Base-by-base conservation (phyloP, 352 stramenopile genomes). In the Phytophthora podocarpi region DNA sequence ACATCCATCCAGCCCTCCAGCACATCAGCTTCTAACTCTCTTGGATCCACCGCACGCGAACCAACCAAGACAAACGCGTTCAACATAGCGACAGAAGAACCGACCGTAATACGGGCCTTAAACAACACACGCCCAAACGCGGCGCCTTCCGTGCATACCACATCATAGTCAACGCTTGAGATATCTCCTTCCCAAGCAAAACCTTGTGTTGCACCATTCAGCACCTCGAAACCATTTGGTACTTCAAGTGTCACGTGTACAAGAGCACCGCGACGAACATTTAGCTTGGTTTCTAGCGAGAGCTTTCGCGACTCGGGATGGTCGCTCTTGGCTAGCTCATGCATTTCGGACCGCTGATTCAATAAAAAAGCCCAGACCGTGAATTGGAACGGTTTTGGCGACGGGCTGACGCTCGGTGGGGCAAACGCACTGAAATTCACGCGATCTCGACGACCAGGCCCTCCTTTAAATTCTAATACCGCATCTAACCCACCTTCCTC, bases 351-450 rank as follows among this genome's bases (percentile, higher is more conserved):
- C 5, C 75, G 78, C 58, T 93, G 84, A 34, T 76, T 86, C 35
- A 90, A 51, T 30, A 93, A 51, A 50, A 93, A 93, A 7, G 82
- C 82, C 82, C 82, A 93, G 3, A 93, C 70, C 0, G 80, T 75
- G 56, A 89, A 93, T 24, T 72, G 59, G 67, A 93, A 91, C 10
- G 78, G 71, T 34, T 83, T 85, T n/a, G 59, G 67, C 20, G 78
- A 83, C n/a, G 77, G 75, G 16, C 58, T 75, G 1, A 94, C 76
- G 24, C 69, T 78, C 1, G 81, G 76, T 10, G 85, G 83, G 1
- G 83, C 82, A 59, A 88, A 94, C 13, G 83, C 78, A 52, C 74
- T 87, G 30, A 94, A 94, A 47, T 91, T 85, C 3, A 94, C 85
- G 8, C 84, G 83, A 57, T 94, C 85, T 10, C 82, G 76, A 18